These are phyloP conservation scores for Mortierella antarctica DNA, from an alignment of 192 early-diverging fungal species.

Conservation along the genomic window DNA sequence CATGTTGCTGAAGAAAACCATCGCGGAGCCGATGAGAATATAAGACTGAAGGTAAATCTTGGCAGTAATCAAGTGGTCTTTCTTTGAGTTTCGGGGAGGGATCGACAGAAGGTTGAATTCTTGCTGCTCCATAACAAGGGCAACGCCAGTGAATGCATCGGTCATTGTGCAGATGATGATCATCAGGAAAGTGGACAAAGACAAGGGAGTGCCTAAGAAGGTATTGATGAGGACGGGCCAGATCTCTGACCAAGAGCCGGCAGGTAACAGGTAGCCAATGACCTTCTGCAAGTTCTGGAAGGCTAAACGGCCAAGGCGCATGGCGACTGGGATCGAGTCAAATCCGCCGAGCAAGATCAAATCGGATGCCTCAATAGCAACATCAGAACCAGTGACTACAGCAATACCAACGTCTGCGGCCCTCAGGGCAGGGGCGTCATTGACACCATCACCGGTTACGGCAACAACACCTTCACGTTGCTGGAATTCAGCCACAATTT, in stretches of 20 bases:
- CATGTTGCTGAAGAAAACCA: conserved; percentile 70
- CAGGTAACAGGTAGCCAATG: conserved; percentile 83
- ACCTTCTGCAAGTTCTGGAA: conserved; percentile 93
- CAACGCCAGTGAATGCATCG: conserved; percentile 70
- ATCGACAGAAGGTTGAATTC: conserved; percentile 79
- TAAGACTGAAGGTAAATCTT: conserved; percentile 82
- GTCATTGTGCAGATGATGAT: conserved; percentile 59
- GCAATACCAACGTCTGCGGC: conserved; percentile 91
- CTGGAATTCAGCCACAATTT: conserved; percentile 74
- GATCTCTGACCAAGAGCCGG: conserved; percentile 81
- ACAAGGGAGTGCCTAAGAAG: conserved; percentile 84
- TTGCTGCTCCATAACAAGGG: conserved; percentile 82
- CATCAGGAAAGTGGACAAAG: conserved; percentile 84
- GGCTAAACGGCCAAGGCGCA: conserved; percentile 83
- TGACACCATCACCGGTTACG: conserved; percentile 94
- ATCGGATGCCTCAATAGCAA: conserved; percentile 76
- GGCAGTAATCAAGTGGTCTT: conserved; percentile 73
- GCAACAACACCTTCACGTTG: conserved; percentile 79
- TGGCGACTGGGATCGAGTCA: conserved; percentile 63
- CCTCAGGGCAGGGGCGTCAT: conserved; percentile 92
- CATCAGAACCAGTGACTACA: conserved; percentile 88
- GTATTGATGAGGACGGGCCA: conserved; percentile 81
- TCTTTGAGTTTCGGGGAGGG: conserved; percentile 78
- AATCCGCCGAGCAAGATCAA: conserved; percentile 70
- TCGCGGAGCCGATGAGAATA: conserved; percentile 78